These are phyloP conservation scores for Pythium monospermum DNA, from an alignment of 352 stramenopile species.

Conservation along the genomic window DNA sequence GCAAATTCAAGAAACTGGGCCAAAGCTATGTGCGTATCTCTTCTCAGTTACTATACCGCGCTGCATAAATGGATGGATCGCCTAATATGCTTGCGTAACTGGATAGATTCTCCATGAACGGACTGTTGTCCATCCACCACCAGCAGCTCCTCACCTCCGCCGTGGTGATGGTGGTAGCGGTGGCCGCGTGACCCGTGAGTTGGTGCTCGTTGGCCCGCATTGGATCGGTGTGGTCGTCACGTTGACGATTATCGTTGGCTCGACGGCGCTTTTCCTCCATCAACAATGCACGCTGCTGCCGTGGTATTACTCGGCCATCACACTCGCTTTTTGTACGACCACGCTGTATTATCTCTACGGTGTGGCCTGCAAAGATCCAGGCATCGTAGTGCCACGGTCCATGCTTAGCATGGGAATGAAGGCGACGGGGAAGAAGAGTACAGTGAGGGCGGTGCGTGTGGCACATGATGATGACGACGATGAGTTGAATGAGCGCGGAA, in stretches of 20 bases:
- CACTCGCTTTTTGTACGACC: constrained; percentile 40
- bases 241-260: constrained; percentile 50
- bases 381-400: constrained; percentile 43
- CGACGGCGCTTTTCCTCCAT: constrained; percentile 53
- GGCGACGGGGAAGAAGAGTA: too few relatives aligned
- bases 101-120: too few relatives aligned
- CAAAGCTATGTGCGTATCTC: constrained; percentile 19
- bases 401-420: constrained; percentile 19
- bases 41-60: neutral
- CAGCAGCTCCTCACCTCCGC: constrained; percentile 31
- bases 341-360: constrained; percentile 72
- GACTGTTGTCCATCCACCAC: constrained; percentile 36
- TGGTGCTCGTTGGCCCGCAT: constrained; percentile 67
- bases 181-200: constrained; percentile 21
- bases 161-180: too few relatives aligned
- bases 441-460: too few relatives aligned
- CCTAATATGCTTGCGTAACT: neutral
- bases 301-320: constrained; percentile 55
- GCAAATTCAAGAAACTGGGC: too few relatives aligned
- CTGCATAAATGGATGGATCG: neutral
- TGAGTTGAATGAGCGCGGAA: neutral
- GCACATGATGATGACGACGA: constrained; percentile 12
- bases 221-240: constrained; percentile 79
- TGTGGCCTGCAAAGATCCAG: constrained; percentile 69
- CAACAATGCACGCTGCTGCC: constrained; percentile 45